These are phyloP conservation scores for Kalaharituber pfeilii DNA, from an alignment of 2,329 filamentous ascomycete species.

Conservation along the genomic window DNA sequence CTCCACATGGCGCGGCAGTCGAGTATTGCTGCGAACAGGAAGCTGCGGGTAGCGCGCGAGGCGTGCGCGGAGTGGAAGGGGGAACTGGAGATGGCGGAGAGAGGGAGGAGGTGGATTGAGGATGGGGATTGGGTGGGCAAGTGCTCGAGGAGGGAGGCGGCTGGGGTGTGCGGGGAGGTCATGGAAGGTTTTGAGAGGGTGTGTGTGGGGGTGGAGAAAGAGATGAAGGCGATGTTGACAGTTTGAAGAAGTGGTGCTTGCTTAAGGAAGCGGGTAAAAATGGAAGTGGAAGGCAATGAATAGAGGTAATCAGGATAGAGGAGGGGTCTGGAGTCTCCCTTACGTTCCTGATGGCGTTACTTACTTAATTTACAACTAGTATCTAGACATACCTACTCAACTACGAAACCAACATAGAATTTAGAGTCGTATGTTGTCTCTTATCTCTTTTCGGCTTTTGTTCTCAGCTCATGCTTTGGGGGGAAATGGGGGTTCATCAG, in stretches of 20 bases:
- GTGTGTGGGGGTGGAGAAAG: slow-evolving; percentile 66
- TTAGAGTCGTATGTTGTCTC: slow-evolving; percentile 8
- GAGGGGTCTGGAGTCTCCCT: too few relatives aligned
- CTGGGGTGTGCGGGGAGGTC: slow-evolving; percentile 67
- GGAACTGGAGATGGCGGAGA: slow-evolving; percentile 66
- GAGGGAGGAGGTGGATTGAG: slow-evolving; percentile 66
- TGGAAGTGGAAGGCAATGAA: too few relatives aligned
- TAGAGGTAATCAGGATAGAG: too few relatives aligned
- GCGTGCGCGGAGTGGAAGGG: slow-evolving; percentile 68
- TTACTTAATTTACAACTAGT: too few relatives aligned
- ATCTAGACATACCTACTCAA: too few relatives aligned
- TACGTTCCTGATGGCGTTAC: too few relatives aligned
- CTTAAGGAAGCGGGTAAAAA: too few relatives aligned
- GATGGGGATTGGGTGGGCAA: slow-evolving; percentile 68
- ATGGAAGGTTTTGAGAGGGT: slow-evolving; percentile 83
- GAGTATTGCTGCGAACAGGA: slow-evolving; percentile 60
- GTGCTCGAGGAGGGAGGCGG: slow-evolving; percentile 61
- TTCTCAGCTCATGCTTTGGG: too few relatives aligned
- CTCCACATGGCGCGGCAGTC: slow-evolving; percentile 88
- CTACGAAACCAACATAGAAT: too few relatives aligned
- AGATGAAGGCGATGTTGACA: slow-evolving; percentile 48
- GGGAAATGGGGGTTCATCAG: too few relatives aligned
- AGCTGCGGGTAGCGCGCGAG: slow-evolving; percentile 65
- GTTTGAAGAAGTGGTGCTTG: slow-evolving; percentile 9
- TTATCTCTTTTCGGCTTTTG: slow-evolving; percentile 7